A percentile compares a stretch with the other conserved stretches of the same genome.
phyloP scores from a whole-genome alignment of 1,284 basidiomycete genomes.

The Fomitopsis betulina region DNA sequence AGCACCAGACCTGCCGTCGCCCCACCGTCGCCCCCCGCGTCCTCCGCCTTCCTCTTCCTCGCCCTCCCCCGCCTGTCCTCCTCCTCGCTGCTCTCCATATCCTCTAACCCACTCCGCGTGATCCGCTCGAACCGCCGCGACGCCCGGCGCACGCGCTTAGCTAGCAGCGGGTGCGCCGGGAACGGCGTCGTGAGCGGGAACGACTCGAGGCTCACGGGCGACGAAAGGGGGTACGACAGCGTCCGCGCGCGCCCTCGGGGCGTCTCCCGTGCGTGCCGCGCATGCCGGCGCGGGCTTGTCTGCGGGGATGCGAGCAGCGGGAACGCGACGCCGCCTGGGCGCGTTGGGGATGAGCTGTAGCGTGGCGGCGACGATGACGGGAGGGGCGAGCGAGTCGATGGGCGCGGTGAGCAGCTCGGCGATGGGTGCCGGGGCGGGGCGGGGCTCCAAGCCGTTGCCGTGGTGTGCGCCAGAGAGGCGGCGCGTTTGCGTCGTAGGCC shows the following conservation, averaged over 20 bases:
- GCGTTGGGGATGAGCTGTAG: not conserved
- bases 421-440: not conserved
- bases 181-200: slow-evolving; percentile 23
- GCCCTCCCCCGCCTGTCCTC: slow-evolving; percentile 9
- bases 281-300: not conserved
- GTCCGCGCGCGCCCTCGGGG: not conserved
- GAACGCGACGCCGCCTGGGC: not conserved
- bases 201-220: slow-evolving; percentile 11
- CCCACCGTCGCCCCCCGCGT: not conserved
- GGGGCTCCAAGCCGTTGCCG: not conserved
- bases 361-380: slow-evolving; percentile 4
- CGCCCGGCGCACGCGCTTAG: slow-evolving; percentile 24
- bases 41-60: slow-evolving; percentile 3
- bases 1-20: not conserved
- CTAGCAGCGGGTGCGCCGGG: slow-evolving; percentile 21
- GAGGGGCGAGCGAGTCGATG: not conserved
- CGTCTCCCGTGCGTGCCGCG: not conserved
- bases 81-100: slow-evolving; percentile 17
- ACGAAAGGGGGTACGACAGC: not conserved
- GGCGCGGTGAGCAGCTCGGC: not conserved
- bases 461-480: not conserved
- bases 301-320: not conserved
- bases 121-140: slow-evolving; percentile 23
- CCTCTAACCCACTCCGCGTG: slow-evolving; percentile 22
- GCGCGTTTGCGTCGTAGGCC: slow-evolving; percentile 10